Base-by-base conservation (phyloP, 108 stramenopile species). In the Schizochytrium sp. region DNA sequence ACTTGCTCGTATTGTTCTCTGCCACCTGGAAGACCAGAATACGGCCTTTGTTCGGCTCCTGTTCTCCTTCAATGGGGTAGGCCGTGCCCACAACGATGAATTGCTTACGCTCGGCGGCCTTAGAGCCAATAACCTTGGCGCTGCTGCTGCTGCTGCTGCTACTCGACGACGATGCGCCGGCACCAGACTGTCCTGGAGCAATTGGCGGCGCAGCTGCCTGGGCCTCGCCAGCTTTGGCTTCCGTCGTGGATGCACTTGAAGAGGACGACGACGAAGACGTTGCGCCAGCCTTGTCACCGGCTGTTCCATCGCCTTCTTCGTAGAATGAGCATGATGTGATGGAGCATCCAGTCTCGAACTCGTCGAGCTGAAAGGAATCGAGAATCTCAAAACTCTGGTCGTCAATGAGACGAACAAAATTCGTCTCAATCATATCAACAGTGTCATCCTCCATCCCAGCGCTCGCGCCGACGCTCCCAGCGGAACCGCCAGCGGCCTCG, bases 41-140 rank as follows among this genome's bases (percentile, higher is more conserved):
- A 44, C 97, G 94, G 41, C 98, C 98, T 53, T 94, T 93, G 5
- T 95, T 94, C 41, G 97, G 97, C 89, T 99, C 98, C 59, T 95
- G 95, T 88, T 99, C 99, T 88, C 97, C 98, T 19, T 95, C 94
- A 44, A 94, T 90, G 5, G 94, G 95, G 90, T 96, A 96, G 2
- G 95, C 98, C 8, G 98, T 98, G 8, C 99, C 99, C 57, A 98
- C 94, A 14, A 98, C 90, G 58, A 99, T 88, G 89, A 89, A 96
- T 41, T 95, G 93, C 71, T 28, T 72, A 4, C 25, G 29, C 72
- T 28, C 23, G 5, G 28, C 29, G 23, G 16, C 53, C 76, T 83
- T 83, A 19, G 44, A 16, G 14, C 34, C 25, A 83, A 45, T 4
- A 2, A 6, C 51, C 51, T 18, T 72, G 29, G 18, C 72, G 34